A percentile compares a stretch with the other conserved stretches of the same genome.
These are phyloP conservation scores for Kurtzmaniella quercitrusa DNA, from an alignment of 1,139 yeast genomes.

Conservation along the genomic window DNA sequence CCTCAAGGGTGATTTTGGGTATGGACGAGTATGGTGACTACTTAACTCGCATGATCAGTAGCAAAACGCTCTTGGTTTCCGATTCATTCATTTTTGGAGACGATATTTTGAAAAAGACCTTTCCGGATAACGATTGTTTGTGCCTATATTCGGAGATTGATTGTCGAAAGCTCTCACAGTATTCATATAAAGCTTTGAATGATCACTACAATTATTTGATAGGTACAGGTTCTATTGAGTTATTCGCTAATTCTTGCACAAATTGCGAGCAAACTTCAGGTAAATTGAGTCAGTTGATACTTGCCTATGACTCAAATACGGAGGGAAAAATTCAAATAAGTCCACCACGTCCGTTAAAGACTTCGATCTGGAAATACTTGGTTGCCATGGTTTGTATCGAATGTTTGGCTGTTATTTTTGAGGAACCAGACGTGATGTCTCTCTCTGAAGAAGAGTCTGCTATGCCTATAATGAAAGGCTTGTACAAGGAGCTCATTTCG, in stretches of 20 bases:
- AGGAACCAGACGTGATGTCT: conserved; percentile 15
- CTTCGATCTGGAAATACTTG: conserved; percentile 14
- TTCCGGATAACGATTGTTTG: conserved; percentile 11
- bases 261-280: background rate
- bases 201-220: background rate
- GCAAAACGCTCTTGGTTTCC: conserved; percentile 12
- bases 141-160: conserved; percentile 15
- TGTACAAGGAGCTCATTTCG: conserved; percentile 16
- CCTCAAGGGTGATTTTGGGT: conserved; percentile 8
- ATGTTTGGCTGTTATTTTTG: conserved; percentile 18
- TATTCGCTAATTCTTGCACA: background rate
- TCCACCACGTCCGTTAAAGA: conserved; percentile 2
- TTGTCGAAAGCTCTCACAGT: conserved; percentile 12
- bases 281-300: background rate
- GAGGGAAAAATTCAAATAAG: background rate
- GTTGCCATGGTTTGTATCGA: conserved; percentile 15
- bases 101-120: conserved; percentile 5
- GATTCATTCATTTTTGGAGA: conserved; percentile 16
- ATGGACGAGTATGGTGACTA: conserved; percentile 5
- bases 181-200: conserved; percentile 3
- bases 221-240: background rate
- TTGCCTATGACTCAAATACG: background rate
- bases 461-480: conserved; percentile 17
- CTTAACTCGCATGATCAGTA: conserved; percentile 8
- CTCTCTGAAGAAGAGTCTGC: conserved; percentile 11